Evolutionary conservation across 345 rosid genomes (phyloP), one percentile per base, ranked within the genome.

Genomic region (Gossypium anomalum): DNA sequence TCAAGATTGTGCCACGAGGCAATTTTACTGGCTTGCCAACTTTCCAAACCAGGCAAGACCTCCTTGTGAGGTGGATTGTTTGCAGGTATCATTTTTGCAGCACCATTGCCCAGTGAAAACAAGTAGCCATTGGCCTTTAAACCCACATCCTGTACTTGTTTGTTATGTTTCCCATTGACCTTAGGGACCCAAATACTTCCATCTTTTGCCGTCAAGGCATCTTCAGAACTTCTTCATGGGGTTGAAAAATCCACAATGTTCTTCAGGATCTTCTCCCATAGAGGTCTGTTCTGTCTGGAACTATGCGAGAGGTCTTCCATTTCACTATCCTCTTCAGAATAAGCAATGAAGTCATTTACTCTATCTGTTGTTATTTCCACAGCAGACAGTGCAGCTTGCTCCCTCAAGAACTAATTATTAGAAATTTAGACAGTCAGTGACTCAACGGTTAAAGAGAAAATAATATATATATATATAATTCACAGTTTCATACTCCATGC

Each of bases 121-220:
- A 86, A 76, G 49, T 85, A 87, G 23, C 72, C 85, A 25, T 83
- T 73, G 55, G 74, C 85, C 60, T 82, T 81, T 66, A 80, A 78
- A 80, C 87, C 82, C 38, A 75, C 74, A 80, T 75, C 61, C 65
- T 85, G 92, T 14, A 90, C 76, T 70, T 80, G 78, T 80, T 90
- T 91, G 85, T 89, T 90, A 80, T 86, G 98, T 73, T 88, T 94
- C 38, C 99, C 99, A 7, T 95, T 95, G 82, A 95, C 88, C 86
- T 86, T 89, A 22, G 93, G 95, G 74, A 49, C 75, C 92, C 90
- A 84, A 75, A 83, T 71, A 58, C 79, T 82, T 57, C 87, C 91
- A 67, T 83, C 83, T 75, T 87, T 81, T 61, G 73, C 53, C 7
- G 80, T 81, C 60, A 81, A 53, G 55, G 65, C 49, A 73, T 85